Base-by-base conservation (phyloP, 805 yeast species). In the Suhomyces vadensis region DNA sequence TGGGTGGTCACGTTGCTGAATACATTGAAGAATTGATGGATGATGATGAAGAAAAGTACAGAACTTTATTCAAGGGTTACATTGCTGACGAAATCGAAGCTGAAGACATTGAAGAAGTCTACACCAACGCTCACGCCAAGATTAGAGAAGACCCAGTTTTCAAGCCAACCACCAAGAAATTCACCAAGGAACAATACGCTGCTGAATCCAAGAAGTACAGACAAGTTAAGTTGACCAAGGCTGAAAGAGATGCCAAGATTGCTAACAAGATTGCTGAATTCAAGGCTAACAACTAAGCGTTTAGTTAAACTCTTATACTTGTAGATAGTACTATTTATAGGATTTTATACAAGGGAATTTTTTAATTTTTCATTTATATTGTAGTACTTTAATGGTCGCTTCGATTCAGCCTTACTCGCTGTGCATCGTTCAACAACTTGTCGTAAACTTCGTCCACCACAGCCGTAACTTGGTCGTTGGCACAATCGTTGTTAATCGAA, bases 21-120 rank as follows among this genome's bases (percentile, higher is more conserved):
- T 94, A 94, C 94, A 94, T 94, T 97, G 99, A 94, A 83, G 98
- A 92, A 83, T 87, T 94, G 74, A 92, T 94, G 75, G 99, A 94
- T 69, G 99, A 92, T 75, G 99, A 92, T 86, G 99, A 92, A 82
- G 99, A 92, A 83, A 92, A 94, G 81, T 92, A 83, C 96, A 83
- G 84, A 76, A 82, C 87, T 71, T 82, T 92, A 72, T 92, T 92
- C 95, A 85, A 87, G 81, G 82, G 90, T 66, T 94, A 94, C 92
- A 74, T 94, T 61, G 96, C 84, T 63, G 97, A 92, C 67, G 98
- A 89, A 74, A 81, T 94, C 65, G 98, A 94, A 74, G 94, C 98
- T 63, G 99, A 94, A 67, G 87, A 85, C 60, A 70, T 94, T 62
- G 99, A 94, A 83, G 99, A 94, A 69, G 72, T 94, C 74, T 94